Conservation (phyloP, 2,329 filamentous ascomycete genomes). For the Calycina herbarum region DNA sequence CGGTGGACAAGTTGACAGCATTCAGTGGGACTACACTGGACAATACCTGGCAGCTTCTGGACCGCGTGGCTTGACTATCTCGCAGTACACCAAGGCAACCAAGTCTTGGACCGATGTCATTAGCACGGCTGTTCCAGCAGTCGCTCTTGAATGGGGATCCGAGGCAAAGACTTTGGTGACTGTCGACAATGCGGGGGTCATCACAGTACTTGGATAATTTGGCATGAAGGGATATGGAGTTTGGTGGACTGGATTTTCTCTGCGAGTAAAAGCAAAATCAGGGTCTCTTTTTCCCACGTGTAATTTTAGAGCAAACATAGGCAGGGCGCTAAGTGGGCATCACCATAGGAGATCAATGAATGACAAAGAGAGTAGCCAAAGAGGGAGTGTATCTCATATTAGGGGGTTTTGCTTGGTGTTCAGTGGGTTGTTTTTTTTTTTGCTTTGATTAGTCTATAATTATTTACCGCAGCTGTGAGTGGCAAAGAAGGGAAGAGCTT, state of each 20-base stretch:
- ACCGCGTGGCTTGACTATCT: constrained; percentile 77
- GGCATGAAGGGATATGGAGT: constrained; percentile 38
- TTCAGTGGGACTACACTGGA: constrained; percentile 92
- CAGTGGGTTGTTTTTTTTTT: too few species aligned
- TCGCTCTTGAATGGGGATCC: constrained; percentile 75
- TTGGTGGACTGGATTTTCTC: constrained; percentile 24
- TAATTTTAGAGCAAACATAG: constrained; percentile 29
- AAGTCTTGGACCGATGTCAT: constrained; percentile 91
- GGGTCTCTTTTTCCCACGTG: constrained; percentile 27
- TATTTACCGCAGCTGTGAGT: neutral
- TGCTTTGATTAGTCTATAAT: neutral
- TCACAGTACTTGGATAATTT: constrained; percentile 64
- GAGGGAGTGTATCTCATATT: neutral
- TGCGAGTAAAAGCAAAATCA: constrained; percentile 29
- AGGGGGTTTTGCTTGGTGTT: too few species aligned
- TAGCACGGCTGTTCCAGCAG: constrained; percentile 70
- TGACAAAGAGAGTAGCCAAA: neutral
- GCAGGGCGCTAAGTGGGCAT: neutral
- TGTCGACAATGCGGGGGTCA: constrained; percentile 71
- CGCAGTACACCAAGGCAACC: constrained; percentile 82
- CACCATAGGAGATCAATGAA: neutral
- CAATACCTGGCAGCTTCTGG: constrained; percentile 87
- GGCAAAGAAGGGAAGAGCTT: neutral
- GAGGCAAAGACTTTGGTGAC: constrained; percentile 73
- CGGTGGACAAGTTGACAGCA: constrained; percentile 71